Percentiles rank a stretch among this genome's conserved stretches.
These are phyloP conservation scores for Annona squamosa DNA, from an alignment of 164 flowering plant species.

Conservation along the genomic window DNA sequence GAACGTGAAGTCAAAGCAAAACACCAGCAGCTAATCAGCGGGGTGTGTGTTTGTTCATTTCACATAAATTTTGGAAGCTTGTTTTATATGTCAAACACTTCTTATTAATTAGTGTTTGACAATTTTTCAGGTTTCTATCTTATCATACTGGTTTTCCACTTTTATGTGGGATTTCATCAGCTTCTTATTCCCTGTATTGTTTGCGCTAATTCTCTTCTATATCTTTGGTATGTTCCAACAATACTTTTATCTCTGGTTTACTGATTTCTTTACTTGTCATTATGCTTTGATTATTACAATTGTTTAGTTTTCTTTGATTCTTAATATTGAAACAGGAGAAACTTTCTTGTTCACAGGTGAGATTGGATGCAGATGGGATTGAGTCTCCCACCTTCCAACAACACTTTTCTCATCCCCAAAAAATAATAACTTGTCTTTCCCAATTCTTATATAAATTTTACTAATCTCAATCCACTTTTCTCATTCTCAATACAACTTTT, in stretches of 20 bases:
- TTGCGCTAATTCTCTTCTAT: constrained; percentile 71
- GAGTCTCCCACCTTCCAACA: no score
- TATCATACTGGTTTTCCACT: constrained; percentile 89
- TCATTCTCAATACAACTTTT: no score
- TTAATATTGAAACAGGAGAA: no score
- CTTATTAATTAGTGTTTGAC: neutral
- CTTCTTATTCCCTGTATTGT: constrained; percentile 73
- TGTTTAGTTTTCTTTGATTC: neutral
- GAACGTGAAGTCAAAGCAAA: constrained; percentile 97
- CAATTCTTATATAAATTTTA: no score
- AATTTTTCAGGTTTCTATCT: constrained; percentile 63
- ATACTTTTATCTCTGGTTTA: neutral
- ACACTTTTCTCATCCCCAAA: no score
- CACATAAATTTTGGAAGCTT: neutral
- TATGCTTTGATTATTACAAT: neutral
- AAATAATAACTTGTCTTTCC: no score
- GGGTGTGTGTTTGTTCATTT: constrained; percentile 53
- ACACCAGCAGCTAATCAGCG: constrained; percentile 95
- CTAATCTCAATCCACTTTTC: no score
- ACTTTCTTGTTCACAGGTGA: no score
- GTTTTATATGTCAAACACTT: neutral
- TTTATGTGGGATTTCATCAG: constrained; percentile 91
- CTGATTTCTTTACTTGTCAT: no score
- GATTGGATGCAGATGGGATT: no score
- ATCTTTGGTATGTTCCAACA: constrained; percentile 60